These are phyloP conservation scores for Sutorius eximius DNA, from an alignment of 1,284 basidiomycete species.

Conservation along the genomic window DNA sequence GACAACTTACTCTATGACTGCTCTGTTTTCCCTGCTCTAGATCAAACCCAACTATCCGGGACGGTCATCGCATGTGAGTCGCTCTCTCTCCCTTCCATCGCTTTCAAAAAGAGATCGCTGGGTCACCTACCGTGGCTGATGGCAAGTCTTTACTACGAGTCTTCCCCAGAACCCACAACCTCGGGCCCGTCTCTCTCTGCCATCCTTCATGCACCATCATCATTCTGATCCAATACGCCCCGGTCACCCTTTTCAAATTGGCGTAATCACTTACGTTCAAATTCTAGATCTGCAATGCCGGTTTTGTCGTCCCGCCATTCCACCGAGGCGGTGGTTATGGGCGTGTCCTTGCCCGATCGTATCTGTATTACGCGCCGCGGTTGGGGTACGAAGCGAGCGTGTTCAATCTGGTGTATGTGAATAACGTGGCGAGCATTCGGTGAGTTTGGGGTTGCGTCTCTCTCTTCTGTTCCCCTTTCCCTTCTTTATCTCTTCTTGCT, in stretches of 20 bases:
- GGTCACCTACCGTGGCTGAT: background rate
- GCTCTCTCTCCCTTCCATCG: background rate
- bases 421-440: slow-evolving; percentile 72
- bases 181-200: background rate
- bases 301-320: slow-evolving; percentile 78
- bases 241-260: background rate
- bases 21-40: slow-evolving; percentile 31
- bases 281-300: slow-evolving; percentile 80
- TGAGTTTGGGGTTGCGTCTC: slow-evolving; percentile 29
- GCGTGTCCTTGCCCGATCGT: slow-evolving; percentile 73
- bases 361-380: slow-evolving; percentile 77
- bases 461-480: too few species aligned
- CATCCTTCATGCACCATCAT: background rate
- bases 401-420: slow-evolving; percentile 92
- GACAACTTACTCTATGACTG: background rate
- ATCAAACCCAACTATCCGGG: slow-evolving; percentile 93
- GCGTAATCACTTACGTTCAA: background rate
- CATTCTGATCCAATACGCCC: background rate
- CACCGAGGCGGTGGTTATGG: slow-evolving; percentile 76
- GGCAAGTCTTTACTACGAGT: background rate
- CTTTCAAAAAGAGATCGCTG: slow-evolving; percentile 2
- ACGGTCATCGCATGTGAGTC: slow-evolving; percentile 85
- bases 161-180: background rate
- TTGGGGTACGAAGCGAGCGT: slow-evolving; percentile 86
- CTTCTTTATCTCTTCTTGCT: too few species aligned